Evolutionary conservation across 2,329 filamentous ascomycete species (phyloP).

Genomic region (Epichloe uncinata): DNA sequence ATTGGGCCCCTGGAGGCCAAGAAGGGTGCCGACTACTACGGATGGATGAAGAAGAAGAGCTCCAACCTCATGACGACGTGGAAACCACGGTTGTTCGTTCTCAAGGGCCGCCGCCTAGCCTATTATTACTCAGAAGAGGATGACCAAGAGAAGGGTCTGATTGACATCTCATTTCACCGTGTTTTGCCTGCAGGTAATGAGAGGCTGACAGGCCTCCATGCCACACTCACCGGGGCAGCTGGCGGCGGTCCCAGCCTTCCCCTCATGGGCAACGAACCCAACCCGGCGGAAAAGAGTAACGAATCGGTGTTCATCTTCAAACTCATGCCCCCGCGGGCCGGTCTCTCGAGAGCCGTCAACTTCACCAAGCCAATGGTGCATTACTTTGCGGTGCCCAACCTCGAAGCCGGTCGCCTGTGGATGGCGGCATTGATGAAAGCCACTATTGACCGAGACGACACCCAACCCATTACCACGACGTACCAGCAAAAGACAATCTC

Average conservation of each 20-base stretch:
- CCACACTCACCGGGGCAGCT: conserved; percentile 79
- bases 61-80: conserved; percentile 93
- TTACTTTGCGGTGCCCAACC: conserved; percentile 89
- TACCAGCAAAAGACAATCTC: conserved; percentile 97
- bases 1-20: conserved; percentile 75
- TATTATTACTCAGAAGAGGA: conserved; percentile 96
- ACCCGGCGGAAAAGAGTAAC: conserved; percentile 31
- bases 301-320: conserved; percentile 95
- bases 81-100: conserved; percentile 92
- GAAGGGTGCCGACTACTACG: conserved; percentile 76
- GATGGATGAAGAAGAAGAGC: conserved; percentile 99
- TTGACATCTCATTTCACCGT: conserved; percentile 94
- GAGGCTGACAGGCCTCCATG: conserved; percentile 77
- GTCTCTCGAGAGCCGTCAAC: conserved; percentile 79
- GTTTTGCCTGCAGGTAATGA: conserved; percentile 93
- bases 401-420: conserved; percentile 82
- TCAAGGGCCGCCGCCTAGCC: conserved; percentile 78
- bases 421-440: conserved; percentile 99
- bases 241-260: conserved; percentile 43
- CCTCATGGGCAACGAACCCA: conserved; percentile 29
- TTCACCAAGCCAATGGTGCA: conserved; percentile 97
- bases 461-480: conserved; percentile 68
- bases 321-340: conserved; percentile 77
- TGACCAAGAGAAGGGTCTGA: conserved; percentile 83
- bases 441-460: conserved; percentile 85